Conservation (phyloP, 1,139 yeast genomes). For the Saccharomyces hybrid region DNA sequence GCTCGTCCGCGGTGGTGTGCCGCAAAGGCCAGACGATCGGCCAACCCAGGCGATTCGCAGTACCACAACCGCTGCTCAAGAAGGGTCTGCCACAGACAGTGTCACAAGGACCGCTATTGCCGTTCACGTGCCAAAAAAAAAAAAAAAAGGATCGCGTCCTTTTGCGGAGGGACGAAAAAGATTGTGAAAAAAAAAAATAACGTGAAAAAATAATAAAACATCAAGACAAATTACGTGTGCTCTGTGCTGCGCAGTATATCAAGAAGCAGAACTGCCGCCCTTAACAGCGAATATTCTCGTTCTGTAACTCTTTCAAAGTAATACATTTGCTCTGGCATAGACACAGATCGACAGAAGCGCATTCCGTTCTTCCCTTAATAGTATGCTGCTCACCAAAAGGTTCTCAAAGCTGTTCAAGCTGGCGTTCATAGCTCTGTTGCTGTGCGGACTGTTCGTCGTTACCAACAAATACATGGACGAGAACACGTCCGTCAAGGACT, state of each 20-base stretch:
- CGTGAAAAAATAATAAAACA: neutral
- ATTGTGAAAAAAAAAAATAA: neutral
- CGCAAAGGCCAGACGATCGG: neutral
- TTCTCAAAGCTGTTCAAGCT: constrained; percentile 18
- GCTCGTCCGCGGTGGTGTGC: neutral
- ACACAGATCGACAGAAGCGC: neutral
- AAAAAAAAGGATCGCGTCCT: neutral
- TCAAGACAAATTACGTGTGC: neutral
- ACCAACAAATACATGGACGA: constrained; percentile 11
- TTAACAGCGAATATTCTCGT: neutral
- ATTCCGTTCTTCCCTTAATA: neutral
- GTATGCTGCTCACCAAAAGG: constrained; percentile 12
- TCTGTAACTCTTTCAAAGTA: neutral
- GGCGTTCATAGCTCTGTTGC: constrained; percentile 7
- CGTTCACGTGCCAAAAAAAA: neutral
- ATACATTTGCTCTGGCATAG: neutral
- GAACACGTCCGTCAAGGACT: constrained; percentile 10
- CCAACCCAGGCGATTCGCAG: neutral
- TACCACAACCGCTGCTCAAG: neutral
- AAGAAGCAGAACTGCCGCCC: neutral
- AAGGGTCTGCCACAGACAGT: neutral
- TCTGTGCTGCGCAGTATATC: neutral
- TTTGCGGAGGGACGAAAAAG: neutral
- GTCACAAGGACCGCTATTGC: neutral
- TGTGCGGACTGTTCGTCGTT: constrained; percentile 12